These are phyloP conservation scores for Paramecium tetraurelia DNA, from an alignment of 73 alveolate species.

Conservation along the genomic window DNA sequence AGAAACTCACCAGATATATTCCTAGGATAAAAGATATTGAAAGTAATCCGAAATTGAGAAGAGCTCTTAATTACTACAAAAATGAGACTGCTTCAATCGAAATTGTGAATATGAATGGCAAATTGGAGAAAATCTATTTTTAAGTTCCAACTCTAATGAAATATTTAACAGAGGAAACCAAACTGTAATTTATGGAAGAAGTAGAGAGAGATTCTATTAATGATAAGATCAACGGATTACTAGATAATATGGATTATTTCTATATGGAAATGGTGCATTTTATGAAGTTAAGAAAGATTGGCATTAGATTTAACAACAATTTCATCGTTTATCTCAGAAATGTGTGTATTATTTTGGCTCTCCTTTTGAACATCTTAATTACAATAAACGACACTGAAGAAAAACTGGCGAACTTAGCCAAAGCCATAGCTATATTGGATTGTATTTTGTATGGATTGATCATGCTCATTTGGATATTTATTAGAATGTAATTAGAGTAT, in stretches of 20 bases:
- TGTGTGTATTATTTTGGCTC: background rate
- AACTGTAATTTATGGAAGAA: background rate
- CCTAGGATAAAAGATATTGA: background rate
- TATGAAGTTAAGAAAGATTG: slow-evolving; percentile 12
- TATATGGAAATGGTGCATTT: slow-evolving; percentile 55
- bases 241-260: slow-evolving; percentile 21
- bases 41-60: slow-evolving; percentile 10
- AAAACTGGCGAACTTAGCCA: background rate
- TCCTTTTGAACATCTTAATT: background rate
- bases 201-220: slow-evolving; percentile 42
- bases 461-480: background rate
- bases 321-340: slow-evolving; percentile 8
- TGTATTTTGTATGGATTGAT: background rate
- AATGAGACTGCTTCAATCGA: slow-evolving; percentile 38
- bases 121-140: slow-evolving; percentile 43
- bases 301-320: background rate
- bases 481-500: slow-evolving; percentile 39
- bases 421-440: background rate
- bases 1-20: background rate
- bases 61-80: slow-evolving; percentile 1
- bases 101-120: slow-evolving; percentile 47
- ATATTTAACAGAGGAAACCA: slow-evolving; percentile 42
- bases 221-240: slow-evolving; percentile 43
- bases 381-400: background rate
- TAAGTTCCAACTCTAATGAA: background rate